Conservation (phyloP, 257 asterid genomes). For the Coffea eugenioides region DNA sequence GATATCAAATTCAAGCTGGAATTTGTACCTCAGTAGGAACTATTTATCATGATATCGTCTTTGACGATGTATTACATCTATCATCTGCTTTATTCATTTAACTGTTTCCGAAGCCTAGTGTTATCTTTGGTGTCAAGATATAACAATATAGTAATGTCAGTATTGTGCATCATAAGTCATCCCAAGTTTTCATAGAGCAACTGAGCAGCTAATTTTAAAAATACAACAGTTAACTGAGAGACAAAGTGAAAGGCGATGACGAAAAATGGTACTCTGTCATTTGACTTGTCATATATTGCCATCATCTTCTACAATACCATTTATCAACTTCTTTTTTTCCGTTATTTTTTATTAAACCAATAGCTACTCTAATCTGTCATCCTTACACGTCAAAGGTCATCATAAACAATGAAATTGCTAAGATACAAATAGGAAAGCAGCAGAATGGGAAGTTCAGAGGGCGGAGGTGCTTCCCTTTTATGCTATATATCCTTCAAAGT, state of each 20-base stretch:
- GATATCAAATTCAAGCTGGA: neutral
- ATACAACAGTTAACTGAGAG: neutral
- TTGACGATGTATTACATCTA: neutral
- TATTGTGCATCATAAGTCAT: neutral
- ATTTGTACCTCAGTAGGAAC: neutral
- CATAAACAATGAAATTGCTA: neutral
- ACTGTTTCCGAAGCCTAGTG: neutral
- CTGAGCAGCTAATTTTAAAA: neutral
- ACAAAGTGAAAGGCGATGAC: neutral
- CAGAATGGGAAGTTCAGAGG: neutral
- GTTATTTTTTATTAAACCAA: neutral
- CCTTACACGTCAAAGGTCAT: neutral
- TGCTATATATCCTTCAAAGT: neutral
- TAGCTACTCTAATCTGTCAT: too few species aligned
- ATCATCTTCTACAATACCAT: neutral
- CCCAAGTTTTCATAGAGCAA: neutral
- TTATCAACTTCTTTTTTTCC: neutral
- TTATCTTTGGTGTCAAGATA: neutral
- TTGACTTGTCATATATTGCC: neutral
- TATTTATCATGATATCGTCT: neutral
- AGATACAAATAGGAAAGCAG: neutral
- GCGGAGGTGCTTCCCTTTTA: neutral
- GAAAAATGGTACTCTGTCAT: neutral
- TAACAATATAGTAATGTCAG: neutral
- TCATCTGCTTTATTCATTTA: neutral